Conservation (phyloP, 495 filamentous ascomycete genomes). For the Aspergillus mulundensis region DNA sequence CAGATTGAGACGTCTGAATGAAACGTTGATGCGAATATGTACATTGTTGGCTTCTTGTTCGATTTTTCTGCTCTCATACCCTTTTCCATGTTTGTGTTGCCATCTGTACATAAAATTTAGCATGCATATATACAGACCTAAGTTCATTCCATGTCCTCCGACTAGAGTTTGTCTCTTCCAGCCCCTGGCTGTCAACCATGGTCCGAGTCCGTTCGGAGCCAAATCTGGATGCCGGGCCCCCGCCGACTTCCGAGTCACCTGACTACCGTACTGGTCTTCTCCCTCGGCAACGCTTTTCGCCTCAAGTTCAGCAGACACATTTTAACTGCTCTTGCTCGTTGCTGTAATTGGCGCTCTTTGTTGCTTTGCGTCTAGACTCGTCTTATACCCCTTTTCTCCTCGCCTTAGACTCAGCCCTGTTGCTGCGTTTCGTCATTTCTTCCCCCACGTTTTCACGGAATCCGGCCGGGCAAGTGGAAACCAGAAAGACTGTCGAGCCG, state of each 20-base stretch:
- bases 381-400: background rate
- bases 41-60: conserved; percentile 20
- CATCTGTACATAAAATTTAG: conserved; percentile 23
- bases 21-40: conserved; percentile 29
- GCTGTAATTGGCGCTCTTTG: background rate
- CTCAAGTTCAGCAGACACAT: background rate
- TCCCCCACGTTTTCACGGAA: conserved; percentile 9
- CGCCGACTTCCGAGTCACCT: conserved; percentile 25
- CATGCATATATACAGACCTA: conserved; percentile 22
- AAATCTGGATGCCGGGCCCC: conserved; percentile 11
- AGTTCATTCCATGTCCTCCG: background rate
- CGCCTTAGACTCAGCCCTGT: background rate
- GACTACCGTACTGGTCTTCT: conserved; percentile 14
- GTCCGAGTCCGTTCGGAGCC: background rate
- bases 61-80: conserved; percentile 21
- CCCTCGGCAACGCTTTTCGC: conserved; percentile 21
- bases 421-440: background rate
- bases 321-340: background rate
- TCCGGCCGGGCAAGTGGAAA: conserved; percentile 3
- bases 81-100: conserved; percentile 15
- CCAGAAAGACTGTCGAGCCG: background rate
- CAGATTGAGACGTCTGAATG: conserved; percentile 20
- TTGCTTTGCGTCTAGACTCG: background rate
- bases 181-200: conserved; percentile 1
- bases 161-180: background rate